Conservation (phyloP, 192 early-diverging fungal genomes). For the Coemansia sp. region DNA sequence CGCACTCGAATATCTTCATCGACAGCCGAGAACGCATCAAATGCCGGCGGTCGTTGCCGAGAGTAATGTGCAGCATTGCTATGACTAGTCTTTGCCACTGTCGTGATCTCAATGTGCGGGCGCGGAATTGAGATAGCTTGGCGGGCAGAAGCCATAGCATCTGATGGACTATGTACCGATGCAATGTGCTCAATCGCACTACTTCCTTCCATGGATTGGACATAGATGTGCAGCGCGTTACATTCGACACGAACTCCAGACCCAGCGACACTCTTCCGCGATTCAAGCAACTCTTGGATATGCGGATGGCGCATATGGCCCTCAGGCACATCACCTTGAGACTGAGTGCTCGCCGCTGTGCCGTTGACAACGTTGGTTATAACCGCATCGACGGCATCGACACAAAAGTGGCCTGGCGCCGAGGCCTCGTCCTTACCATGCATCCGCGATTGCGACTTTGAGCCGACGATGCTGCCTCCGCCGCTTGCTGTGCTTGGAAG, state of each 20-base stretch:
- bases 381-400: slow-evolving; percentile 54
- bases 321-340: slow-evolving; percentile 35
- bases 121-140: slow-evolving; percentile 33
- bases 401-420: slow-evolving; percentile 47
- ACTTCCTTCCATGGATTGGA: slow-evolving; percentile 43
- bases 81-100: slow-evolving; percentile 25
- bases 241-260: slow-evolving; percentile 54
- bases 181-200: slow-evolving; percentile 36
- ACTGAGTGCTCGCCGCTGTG: slow-evolving; percentile 51
- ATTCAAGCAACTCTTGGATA: slow-evolving; percentile 54
- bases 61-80: slow-evolving; percentile 7
- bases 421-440: slow-evolving; percentile 19
- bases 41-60: slow-evolving; percentile 42
- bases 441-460: slow-evolving; percentile 13
- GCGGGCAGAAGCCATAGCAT: not conserved
- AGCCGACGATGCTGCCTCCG: not conserved
- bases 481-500: slow-evolving; percentile 31
- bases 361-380: slow-evolving; percentile 56
- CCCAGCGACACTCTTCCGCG: slow-evolving; percentile 48
- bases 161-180: slow-evolving; percentile 41
- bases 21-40: slow-evolving; percentile 50
- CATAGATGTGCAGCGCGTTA: slow-evolving; percentile 33
- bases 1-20: slow-evolving; percentile 54
- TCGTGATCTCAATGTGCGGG: slow-evolving; percentile 55
- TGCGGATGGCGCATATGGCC: slow-evolving; percentile 55